These are phyloP conservation scores for Gossypium gossypioides DNA, from an alignment of 441 rosid genomes.

Conservation along the genomic window DNA sequence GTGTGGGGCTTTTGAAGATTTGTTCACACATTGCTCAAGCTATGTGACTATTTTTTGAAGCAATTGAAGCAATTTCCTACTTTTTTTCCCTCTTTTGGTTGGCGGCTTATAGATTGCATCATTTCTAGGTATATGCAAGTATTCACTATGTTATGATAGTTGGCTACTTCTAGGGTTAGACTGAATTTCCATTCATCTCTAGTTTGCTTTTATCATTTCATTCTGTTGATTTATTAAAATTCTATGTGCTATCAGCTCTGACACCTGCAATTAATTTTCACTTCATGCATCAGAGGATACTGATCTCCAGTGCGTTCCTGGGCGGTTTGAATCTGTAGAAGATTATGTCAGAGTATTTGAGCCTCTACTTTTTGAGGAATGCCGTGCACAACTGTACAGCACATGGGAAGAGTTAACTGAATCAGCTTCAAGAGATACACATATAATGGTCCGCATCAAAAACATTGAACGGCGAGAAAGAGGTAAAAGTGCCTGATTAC, in stretches of 20 bases:
- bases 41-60: not conserved
- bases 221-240: not conserved
- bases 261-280: constrained; percentile 8
- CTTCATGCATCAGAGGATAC: constrained; percentile 50
- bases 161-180: not conserved
- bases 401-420: constrained; percentile 87
- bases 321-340: constrained; percentile 77
- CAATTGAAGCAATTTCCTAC: not conserved
- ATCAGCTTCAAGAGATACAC: constrained; percentile 48
- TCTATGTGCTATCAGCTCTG: not conserved
- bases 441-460: constrained; percentile 63
- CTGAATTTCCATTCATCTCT: not conserved
- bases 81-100: not conserved
- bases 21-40: not conserved
- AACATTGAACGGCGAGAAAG: constrained; percentile 79
- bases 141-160: not conserved
- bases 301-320: constrained; percentile 86
- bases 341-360: constrained; percentile 91
- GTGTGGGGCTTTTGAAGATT: not conserved
- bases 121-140: not conserved
- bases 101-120: not conserved
- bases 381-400: constrained; percentile 92
- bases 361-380: constrained; percentile 95
- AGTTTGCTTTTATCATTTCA: not conserved
- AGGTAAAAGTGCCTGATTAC: constrained; percentile 30